Conservation (phyloP, 2,329 filamentous ascomycete genomes). For the Apiospora rasikravindrae region DNA sequence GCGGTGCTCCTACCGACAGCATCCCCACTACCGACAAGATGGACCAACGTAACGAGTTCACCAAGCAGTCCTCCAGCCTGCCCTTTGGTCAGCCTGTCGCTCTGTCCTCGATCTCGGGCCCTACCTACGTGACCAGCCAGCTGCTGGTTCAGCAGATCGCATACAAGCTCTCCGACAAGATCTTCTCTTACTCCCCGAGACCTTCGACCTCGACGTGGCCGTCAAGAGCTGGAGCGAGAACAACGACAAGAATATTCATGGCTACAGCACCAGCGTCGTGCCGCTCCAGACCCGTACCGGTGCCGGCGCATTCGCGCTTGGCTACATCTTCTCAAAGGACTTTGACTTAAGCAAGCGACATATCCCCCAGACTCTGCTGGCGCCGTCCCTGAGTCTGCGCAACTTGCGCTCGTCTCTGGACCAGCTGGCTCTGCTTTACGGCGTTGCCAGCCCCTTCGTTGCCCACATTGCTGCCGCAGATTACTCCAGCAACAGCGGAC, state of each 20-base stretch:
- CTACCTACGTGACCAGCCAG: constrained; percentile 92
- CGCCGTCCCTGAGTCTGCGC: constrained; percentile 80
- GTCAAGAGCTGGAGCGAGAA: constrained; percentile 76
- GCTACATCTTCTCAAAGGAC: constrained; percentile 97
- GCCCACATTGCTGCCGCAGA: constrained; percentile 92
- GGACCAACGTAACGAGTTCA: constrained; percentile 35
- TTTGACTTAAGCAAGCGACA: constrained; percentile 91
- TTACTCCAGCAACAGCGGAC: constrained; percentile 70
- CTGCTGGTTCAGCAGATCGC: constrained; percentile 94
- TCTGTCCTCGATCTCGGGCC: constrained; percentile 73
- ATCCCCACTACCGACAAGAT: constrained; percentile 32
- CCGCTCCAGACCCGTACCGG: constrained; percentile 86
- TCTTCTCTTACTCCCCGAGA: constrained; percentile 97
- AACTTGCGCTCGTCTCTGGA: constrained; percentile 85
- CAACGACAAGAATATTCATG: constrained; percentile 79
- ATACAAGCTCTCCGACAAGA: constrained; percentile 93
- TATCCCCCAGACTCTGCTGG: constrained; percentile 88
- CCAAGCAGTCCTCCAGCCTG: constrained; percentile 55
- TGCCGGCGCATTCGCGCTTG: constrained; percentile 88
- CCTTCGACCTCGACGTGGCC: constrained; percentile 87
- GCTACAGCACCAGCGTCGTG: constrained; percentile 78
- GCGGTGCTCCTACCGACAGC: background rate
- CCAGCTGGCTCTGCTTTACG: constrained; percentile 89
- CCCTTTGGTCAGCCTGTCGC: constrained; percentile 62
- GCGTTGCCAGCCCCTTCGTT: constrained; percentile 89